These are phyloP conservation scores for Populus hybrid DNA, from an alignment of 441 rosid genomes.

Conservation along the genomic window DNA sequence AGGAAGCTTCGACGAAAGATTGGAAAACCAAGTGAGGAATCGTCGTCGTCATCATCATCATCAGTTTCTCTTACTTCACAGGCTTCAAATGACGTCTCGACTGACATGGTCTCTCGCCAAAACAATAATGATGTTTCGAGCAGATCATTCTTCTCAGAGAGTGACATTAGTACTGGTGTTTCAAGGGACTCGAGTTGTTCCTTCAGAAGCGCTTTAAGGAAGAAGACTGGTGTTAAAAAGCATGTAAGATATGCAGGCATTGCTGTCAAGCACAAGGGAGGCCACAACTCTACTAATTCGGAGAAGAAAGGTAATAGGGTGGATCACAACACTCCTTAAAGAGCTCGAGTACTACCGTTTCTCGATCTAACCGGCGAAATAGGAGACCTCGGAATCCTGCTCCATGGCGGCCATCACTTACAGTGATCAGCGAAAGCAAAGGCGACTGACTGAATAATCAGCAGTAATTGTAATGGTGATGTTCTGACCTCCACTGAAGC, in stretches of 20 bases:
- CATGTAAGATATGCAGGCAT: constrained; percentile 31
- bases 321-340: not conserved
- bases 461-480: too few relatives aligned
- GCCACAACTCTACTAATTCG: not conserved
- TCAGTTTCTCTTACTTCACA: not conserved
- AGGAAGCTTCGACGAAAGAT: constrained; percentile 36
- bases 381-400: constrained; percentile 2
- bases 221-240: constrained; percentile 15
- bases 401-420: constrained; percentile 41
- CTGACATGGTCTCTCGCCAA: not conserved
- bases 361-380: constrained; percentile 1
- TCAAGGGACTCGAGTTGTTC: constrained; percentile 12
- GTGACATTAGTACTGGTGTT: not conserved
- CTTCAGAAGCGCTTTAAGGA: constrained; percentile 9
- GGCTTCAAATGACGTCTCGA: not conserved
- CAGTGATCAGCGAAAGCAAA: constrained; percentile 25
- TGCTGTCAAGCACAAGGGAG: constrained; percentile 23
- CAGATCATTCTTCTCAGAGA: not conserved
- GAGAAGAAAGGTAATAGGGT: not conserved
- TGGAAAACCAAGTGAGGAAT: constrained; percentile 19
- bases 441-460: not conserved
- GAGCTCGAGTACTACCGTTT: not conserved
- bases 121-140: not conserved
- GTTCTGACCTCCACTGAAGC: too few relatives aligned
- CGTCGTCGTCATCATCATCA: not conserved